These are phyloP conservation scores for Lipomyces sp. DNA, from an alignment of 805 yeast species.

Conservation along the genomic window DNA sequence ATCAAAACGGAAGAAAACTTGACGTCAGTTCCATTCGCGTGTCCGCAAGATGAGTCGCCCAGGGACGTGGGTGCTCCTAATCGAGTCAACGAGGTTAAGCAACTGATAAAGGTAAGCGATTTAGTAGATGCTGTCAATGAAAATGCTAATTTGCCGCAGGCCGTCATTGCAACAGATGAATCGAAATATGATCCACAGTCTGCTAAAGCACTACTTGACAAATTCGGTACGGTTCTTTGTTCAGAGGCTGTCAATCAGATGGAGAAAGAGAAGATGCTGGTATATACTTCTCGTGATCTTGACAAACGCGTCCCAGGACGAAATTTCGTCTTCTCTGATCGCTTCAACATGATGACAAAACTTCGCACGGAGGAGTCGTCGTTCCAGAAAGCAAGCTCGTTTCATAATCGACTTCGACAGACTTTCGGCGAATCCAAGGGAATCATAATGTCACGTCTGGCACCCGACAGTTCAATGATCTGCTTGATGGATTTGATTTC, in stretches of 20 bases:
- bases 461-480: constrained; percentile 66
- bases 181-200: constrained; percentile 53
- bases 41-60: constrained; percentile 3
- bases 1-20: constrained; percentile 21
- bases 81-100: constrained; percentile 28
- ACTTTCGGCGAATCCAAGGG: constrained; percentile 58
- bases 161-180: constrained; percentile 62
- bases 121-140: neutral
- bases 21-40: constrained; percentile 20
- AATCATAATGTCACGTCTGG: constrained; percentile 56
- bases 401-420: constrained; percentile 52
- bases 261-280: constrained; percentile 52
- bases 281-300: constrained; percentile 45
- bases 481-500: constrained; percentile 62
- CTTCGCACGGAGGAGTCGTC: constrained; percentile 50
- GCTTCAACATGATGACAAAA: constrained; percentile 50
- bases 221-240: constrained; percentile 54
- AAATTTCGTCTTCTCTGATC: constrained; percentile 63
- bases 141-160: constrained; percentile 34
- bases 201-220: constrained; percentile 55
- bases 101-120: constrained; percentile 37
- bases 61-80: neutral
- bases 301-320: constrained; percentile 51
- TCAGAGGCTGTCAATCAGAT: constrained; percentile 57
- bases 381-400: constrained; percentile 53